Evolutionary conservation across 345 rosid species (phyloP).

Genomic region (Aquilaria malaccensis): DNA sequence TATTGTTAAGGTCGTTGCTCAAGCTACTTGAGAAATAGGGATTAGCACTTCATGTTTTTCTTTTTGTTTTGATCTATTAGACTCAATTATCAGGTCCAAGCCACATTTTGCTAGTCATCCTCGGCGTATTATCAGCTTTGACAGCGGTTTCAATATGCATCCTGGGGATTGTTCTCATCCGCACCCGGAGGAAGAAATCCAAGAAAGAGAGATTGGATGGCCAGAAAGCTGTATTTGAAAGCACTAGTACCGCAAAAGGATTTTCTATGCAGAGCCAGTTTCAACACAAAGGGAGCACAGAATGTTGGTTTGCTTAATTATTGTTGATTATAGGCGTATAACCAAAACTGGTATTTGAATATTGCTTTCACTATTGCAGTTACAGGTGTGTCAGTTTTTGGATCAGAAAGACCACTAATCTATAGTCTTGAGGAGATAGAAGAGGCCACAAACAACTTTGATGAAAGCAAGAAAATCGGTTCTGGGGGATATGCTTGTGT

Average conservation of each 20-base stretch:
- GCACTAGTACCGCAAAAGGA: slow-evolving; percentile 22
- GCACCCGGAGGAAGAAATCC: slow-evolving; percentile 20
- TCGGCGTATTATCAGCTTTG: slow-evolving; percentile 25
- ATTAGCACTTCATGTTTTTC: slow-evolving; percentile 7
- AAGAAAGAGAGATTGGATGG: slow-evolving; percentile 12
- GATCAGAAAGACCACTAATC: slow-evolving; percentile 44
- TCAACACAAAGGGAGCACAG: slow-evolving; percentile 21
- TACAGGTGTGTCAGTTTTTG: slow-evolving; percentile 36
- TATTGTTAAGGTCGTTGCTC: background rate
- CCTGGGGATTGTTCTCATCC: slow-evolving; percentile 17
- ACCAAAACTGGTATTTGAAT: background rate
- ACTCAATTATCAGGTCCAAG: slow-evolving; percentile 16
- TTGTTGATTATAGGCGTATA: background rate
- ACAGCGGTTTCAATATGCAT: slow-evolving; percentile 18
- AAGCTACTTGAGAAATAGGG: no score
- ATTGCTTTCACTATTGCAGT: background rate
- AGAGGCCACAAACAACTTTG: slow-evolving; percentile 47
- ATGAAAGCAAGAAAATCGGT: slow-evolving; percentile 44
- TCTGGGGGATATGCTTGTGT: slow-evolving; percentile 53
- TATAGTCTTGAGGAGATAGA: slow-evolving; percentile 40
- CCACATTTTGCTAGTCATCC: slow-evolving; percentile 25
- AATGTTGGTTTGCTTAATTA: slow-evolving; percentile 29
- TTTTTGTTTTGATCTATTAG: background rate
- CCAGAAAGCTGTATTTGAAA: slow-evolving; percentile 27
- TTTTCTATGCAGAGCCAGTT: slow-evolving; percentile 23